These are phyloP conservation scores for Plectosphaerella cucumerina DNA, from an alignment of 2,329 filamentous ascomycete genomes.

Conservation along the genomic window DNA sequence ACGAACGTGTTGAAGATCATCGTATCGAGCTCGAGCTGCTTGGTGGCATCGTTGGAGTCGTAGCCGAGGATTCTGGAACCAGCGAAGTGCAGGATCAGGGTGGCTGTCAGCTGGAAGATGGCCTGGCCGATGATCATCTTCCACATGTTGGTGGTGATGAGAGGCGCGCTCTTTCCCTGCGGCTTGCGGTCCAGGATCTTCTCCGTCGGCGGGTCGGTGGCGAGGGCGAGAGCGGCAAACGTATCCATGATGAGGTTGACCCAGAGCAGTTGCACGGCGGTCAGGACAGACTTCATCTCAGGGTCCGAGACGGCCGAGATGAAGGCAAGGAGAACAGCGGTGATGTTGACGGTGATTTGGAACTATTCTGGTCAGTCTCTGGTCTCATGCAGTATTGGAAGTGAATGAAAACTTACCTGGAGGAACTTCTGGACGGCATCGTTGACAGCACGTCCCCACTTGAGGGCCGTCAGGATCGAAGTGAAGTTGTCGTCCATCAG, in stretches of 20 bases:
- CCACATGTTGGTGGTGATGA: constrained; percentile 69
- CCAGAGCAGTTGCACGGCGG: constrained; percentile 64
- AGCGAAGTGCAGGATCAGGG: constrained; percentile 58
- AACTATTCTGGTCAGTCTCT: constrained; percentile 32
- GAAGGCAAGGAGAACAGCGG: constrained; percentile 61
- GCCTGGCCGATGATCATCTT: constrained; percentile 63
- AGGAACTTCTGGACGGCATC: constrained; percentile 66
- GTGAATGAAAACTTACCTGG: constrained; percentile 36
- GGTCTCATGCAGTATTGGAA: not conserved
- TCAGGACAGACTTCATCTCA: constrained; percentile 55
- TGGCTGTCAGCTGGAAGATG: constrained; percentile 55
- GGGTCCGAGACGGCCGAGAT: constrained; percentile 56
- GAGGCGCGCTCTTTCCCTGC: constrained; percentile 60
- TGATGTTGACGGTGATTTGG: constrained; percentile 68
- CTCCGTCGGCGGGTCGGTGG: constrained; percentile 57
- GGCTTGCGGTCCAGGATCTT: constrained; percentile 51
- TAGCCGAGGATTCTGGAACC: constrained; percentile 52
- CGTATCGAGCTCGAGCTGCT: constrained; percentile 46
- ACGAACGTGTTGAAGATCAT: constrained; percentile 68
- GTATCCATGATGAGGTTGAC: constrained; percentile 69
- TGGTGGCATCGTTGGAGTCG: constrained; percentile 30
- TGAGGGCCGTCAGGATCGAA: constrained; percentile 62
- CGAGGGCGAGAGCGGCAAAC: constrained; percentile 61
- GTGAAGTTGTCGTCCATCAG: constrained; percentile 64
- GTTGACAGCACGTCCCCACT: constrained; percentile 67